These are phyloP conservation scores for Kickxella alabastrina DNA, from an alignment of 192 early-diverging fungal genomes.

Conservation along the genomic window DNA sequence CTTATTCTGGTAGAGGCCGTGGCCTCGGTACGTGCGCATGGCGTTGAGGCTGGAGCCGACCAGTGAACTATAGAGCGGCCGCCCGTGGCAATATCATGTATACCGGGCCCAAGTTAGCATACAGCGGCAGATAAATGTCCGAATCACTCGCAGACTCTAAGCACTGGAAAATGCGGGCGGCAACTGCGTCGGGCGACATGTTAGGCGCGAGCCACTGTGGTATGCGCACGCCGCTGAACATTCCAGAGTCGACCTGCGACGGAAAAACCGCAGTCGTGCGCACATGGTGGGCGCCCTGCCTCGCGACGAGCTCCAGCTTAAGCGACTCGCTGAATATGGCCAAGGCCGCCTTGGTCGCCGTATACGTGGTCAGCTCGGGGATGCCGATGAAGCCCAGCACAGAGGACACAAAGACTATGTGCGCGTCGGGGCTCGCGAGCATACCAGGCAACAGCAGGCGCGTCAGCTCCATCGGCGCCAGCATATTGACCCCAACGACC, in stretches of 20 bases:
- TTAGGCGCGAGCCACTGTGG: constrained; percentile 60
- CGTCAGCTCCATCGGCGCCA: constrained; percentile 67
- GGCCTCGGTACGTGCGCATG: constrained; percentile 32
- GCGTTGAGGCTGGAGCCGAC: constrained; percentile 36
- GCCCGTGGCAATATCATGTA: constrained; percentile 20
- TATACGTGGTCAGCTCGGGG: constrained; percentile 66
- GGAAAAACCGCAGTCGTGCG: constrained; percentile 63
- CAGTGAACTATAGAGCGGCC: constrained; percentile 14
- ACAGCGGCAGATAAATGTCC: constrained; percentile 47
- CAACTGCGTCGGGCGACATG: constrained; percentile 57
- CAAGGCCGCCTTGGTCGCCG: constrained; percentile 72
- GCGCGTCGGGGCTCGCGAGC: constrained; percentile 62
- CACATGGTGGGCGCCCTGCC: constrained; percentile 57
- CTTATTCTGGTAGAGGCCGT: too few relatives aligned
- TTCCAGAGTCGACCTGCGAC: constrained; percentile 64
- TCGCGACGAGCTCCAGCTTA: constrained; percentile 64
- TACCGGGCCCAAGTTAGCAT: constrained; percentile 17
- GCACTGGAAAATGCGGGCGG: constrained; percentile 53
- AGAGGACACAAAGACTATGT: constrained; percentile 60
- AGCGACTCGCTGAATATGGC: constrained; percentile 69
- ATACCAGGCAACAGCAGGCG: constrained; percentile 69
- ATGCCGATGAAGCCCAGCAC: constrained; percentile 42
- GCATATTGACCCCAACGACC: constrained; percentile 64
- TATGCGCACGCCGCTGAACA: constrained; percentile 68
- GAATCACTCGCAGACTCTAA: constrained; percentile 53